These are phyloP conservation scores for Verticillium klebahnii DNA, from an alignment of 2,329 filamentous ascomycete species.

Conservation along the genomic window DNA sequence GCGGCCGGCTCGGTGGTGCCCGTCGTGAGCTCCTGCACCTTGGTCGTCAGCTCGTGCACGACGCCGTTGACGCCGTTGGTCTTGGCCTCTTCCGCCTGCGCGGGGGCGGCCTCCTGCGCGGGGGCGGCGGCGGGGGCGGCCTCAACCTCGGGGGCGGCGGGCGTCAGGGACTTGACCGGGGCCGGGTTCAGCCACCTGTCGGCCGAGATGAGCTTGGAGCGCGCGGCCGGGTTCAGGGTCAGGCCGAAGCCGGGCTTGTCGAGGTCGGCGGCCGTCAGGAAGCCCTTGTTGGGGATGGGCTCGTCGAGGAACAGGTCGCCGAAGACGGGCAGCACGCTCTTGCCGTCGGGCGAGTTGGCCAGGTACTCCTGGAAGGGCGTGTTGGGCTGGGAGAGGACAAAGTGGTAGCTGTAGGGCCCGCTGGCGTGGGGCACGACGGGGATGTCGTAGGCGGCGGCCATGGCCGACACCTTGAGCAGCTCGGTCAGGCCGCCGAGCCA, in stretches of 20 bases:
- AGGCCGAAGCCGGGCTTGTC: slow-evolving; percentile 90
- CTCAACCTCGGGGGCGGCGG: slow-evolving; percentile 1
- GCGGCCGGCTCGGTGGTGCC: neutral
- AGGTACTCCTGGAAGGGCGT: slow-evolving; percentile 95
- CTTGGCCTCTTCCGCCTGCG: slow-evolving; percentile 8
- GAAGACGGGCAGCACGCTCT: slow-evolving; percentile 86
- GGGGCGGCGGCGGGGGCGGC: neutral
- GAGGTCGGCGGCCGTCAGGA: slow-evolving; percentile 70
- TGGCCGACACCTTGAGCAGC: slow-evolving; percentile 79
- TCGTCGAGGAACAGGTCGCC: slow-evolving; percentile 88
- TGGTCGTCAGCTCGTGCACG: slow-evolving; percentile 24
- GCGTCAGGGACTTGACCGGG: slow-evolving; percentile 4
- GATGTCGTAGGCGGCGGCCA: slow-evolving; percentile 90
- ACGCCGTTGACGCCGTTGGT: slow-evolving; percentile 15
- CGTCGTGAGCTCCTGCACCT: slow-evolving; percentile 28
- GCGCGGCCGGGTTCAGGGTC: slow-evolving; percentile 73
- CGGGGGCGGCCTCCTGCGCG: neutral
- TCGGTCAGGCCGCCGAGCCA: slow-evolving; percentile 94
- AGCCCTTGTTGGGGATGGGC: slow-evolving; percentile 80
- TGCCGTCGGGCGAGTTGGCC: slow-evolving; percentile 86
- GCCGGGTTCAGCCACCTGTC: slow-evolving; percentile 67
- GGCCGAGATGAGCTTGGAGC: slow-evolving; percentile 69
- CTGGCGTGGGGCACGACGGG: slow-evolving; percentile 94
- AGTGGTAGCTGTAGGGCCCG: slow-evolving; percentile 93
- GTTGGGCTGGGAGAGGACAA: slow-evolving; percentile 89